These are phyloP conservation scores for Talaromyces proteolyticus DNA, from an alignment of 495 filamentous ascomycete species.

Conservation along the genomic window DNA sequence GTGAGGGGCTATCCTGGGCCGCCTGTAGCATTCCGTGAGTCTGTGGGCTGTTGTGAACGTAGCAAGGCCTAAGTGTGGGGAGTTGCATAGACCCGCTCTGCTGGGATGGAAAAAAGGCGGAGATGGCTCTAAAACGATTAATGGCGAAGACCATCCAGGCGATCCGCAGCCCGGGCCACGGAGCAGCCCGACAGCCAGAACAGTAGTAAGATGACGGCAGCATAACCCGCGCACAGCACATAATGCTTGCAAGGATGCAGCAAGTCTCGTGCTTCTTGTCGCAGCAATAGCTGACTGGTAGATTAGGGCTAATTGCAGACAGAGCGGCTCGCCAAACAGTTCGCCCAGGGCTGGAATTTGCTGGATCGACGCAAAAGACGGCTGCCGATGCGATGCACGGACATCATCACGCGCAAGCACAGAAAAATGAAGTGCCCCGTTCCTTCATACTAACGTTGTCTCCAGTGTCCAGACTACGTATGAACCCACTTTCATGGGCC, in stretches of 20 bases:
- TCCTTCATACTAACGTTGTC: neutral
- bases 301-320: neutral
- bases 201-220: too few species aligned
- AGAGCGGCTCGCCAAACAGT: neutral
- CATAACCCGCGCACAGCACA: too few species aligned
- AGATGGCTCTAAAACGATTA: neutral
- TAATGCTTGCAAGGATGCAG: neutral
- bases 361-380: conserved; percentile 1
- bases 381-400: conserved; percentile 4
- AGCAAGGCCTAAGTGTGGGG: conserved; percentile 1
- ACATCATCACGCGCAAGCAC: conserved; percentile 7
- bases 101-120: conserved; percentile 4
- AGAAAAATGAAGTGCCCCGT: conserved; percentile 1
- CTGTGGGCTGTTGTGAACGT: neutral
- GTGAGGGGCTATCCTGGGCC: too few species aligned
- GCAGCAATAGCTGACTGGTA: neutral
- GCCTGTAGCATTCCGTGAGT: too few species aligned
- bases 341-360: too few species aligned
- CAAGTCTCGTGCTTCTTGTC: conserved; percentile 3
- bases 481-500: neutral
- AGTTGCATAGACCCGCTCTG: conserved; percentile 5
- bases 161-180: neutral
- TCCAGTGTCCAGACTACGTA: conserved; percentile 1
- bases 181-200: neutral
- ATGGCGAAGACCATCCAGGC: neutral